Conservation (phyloP, 2,329 filamentous ascomycete species). For the Scopulariopsis brevicaulis region DNA sequence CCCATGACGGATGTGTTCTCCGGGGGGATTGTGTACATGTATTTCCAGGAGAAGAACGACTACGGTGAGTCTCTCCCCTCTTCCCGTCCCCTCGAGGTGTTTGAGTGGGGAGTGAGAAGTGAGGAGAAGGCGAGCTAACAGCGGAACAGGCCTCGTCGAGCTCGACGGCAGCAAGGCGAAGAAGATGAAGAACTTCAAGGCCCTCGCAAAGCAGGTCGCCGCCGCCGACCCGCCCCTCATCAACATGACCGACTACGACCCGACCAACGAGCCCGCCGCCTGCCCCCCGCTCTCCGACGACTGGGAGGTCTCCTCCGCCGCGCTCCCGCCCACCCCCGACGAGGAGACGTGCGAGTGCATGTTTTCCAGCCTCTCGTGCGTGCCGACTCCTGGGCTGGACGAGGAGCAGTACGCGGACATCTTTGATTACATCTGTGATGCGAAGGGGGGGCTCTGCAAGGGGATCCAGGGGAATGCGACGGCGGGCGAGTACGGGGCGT, state of each 20-base stretch:
- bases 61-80: conserved; percentile 48
- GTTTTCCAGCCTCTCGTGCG: conserved; percentile 61
- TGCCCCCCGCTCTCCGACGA: conserved; percentile 57
- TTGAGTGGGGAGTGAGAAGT: neutral
- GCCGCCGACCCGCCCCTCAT: conserved; percentile 56
- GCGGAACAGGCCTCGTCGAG: conserved; percentile 38
- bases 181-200: conserved; percentile 64
- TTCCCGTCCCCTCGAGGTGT: neutral
- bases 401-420: conserved; percentile 50
- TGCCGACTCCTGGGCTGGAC: conserved; percentile 45
- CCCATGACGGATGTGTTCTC: conserved; percentile 84
- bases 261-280: conserved; percentile 50
- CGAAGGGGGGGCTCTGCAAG: conserved; percentile 41
- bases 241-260: conserved; percentile 55
- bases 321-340: conserved; percentile 76
- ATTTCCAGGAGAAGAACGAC: conserved; percentile 82
- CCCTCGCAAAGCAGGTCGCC: conserved; percentile 59
- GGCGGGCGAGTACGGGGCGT: conserved; percentile 61
- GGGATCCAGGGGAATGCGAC: conserved; percentile 59
- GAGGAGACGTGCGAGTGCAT: conserved; percentile 75
- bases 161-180: conserved; percentile 46
- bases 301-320: conserved; percentile 58
- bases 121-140: conserved; percentile 28
- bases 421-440: conserved; percentile 65
- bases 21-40: conserved; percentile 98